Percentiles rank a stretch among this genome's conserved stretches.
Evolutionary conservation across 352 stramenopile species (phyloP).

Genomic region (Globisporangium acanthophoron): DNA sequence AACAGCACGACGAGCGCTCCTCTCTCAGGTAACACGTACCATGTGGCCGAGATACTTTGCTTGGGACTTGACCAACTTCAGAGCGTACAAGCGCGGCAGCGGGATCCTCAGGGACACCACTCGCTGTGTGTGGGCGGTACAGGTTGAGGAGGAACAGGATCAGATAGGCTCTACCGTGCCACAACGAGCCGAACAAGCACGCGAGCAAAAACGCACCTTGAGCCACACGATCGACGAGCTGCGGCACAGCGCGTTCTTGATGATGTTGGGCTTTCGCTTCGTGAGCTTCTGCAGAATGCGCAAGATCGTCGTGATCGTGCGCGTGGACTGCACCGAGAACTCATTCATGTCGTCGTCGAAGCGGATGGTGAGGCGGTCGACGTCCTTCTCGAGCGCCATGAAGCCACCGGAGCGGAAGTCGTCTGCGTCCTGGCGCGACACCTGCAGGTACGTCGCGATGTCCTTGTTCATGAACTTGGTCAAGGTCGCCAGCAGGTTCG

Average conservation of each 20-base stretch:
- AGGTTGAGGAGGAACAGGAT: neutral
- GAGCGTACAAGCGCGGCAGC: constrained; percentile 59
- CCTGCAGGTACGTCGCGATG: constrained; percentile 71
- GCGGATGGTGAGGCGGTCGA: constrained; percentile 51
- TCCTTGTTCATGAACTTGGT: constrained; percentile 89
- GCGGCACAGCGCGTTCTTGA: constrained; percentile 75
- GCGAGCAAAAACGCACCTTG: constrained; percentile 29
- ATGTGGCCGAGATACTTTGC: constrained; percentile 77
- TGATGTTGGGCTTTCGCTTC: constrained; percentile 81
- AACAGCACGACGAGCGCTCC: neutral
- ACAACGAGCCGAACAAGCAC: neutral
- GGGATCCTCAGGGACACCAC: constrained; percentile 66
- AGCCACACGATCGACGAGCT: constrained; percentile 75
- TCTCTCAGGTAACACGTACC: constrained; percentile 18
- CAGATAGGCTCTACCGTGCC: neutral
- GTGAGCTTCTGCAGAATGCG: constrained; percentile 80
- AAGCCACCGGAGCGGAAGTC: constrained; percentile 53
- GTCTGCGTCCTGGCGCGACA: constrained; percentile 47
- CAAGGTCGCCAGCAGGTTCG: constrained; percentile 58
- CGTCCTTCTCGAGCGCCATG: constrained; percentile 48
- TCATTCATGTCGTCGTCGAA: constrained; percentile 70
- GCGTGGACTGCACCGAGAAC: constrained; percentile 56
- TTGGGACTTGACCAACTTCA: constrained; percentile 85
- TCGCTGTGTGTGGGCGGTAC: constrained; percentile 20
- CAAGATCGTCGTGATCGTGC: constrained; percentile 73